Evolutionary conservation across 139 green algal genomes (phyloP), one percentile per base, ranked within the genome.

Genomic region (Astrephomene gubernaculifera): DNA sequence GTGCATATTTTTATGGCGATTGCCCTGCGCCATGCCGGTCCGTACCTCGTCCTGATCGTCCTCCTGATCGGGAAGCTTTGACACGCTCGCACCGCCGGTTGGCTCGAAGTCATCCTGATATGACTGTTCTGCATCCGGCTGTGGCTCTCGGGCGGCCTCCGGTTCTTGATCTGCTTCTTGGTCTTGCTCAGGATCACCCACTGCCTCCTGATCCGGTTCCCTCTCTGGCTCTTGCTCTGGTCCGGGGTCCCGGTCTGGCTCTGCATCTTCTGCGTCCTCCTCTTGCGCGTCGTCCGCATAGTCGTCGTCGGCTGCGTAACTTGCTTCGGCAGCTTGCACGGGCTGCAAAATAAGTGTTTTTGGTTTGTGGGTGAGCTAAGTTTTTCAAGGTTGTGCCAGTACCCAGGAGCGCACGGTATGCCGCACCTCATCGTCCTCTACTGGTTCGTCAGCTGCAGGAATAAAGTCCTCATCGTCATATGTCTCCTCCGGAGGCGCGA

Each of bases 241-340:
- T 7, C 44, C 71, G 19, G n/a, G 22, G 21, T 74, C 74, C 52
- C 54, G 27, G 54, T 82, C 76, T 7, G 39, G 31, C 31, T 68
- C 74, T 29, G 52, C 41, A n/a, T n/a, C n/a, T n/a, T n/a, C n/a
- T n/a, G n/a, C n/a, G n/a, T n/a, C n/a, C n/a, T n/a, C n/a, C n/a
- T n/a, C n/a, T 43, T 65, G 52, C 19, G 9, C 21, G 68, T 78
- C 70, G 29, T 78, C 70, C 61, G 61, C 61, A 41, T 78, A 78
- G 14, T 78, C 70, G 14, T 78, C 70, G 27, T 78, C 70, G n/a
- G 41, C 70, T 43, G 70, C 70, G 29, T 78, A 78, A 29, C 70
- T 78, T 25, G 43, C 6, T 61, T 78, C 41, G 43, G n/a, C n/a
- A n/a, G 43, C 70, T 39, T 61, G 41, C 7, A n/a, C 41, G 14